Percentiles rank a stretch among this genome's conserved stretches.
Evolutionary conservation across 225 moss, liverwort and hornwort species (phyloP).

Genomic region (Straminergon stramineum): DNA sequence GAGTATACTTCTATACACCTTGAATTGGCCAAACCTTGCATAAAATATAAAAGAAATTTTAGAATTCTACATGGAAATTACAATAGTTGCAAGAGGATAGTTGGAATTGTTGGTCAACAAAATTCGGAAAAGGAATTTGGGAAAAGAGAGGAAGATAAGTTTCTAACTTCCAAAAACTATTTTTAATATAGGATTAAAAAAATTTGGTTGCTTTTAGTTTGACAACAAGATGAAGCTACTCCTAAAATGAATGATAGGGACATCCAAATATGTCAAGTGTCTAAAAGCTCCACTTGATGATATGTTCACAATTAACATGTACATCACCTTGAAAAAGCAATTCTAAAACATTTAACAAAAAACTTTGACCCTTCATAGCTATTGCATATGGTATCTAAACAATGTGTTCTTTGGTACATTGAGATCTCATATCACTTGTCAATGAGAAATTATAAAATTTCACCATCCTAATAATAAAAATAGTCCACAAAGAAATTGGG

Average conservation of each 20-base stretch:
- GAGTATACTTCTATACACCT: background rate
- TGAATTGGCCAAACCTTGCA: background rate
- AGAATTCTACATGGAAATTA: background rate
- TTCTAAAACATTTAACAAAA: background rate
- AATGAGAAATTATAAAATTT: no score
- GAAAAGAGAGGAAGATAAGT: no score
- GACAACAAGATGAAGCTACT: no score
- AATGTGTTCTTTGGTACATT: background rate
- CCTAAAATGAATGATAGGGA: no score
- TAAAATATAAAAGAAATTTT: background rate
- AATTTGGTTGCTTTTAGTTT: no score
- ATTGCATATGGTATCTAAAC: background rate
- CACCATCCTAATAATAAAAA: background rate
- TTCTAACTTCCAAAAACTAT: no score
- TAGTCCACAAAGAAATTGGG: no score
- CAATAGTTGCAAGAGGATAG: background rate
- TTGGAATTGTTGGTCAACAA: background rate
- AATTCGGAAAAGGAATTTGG: fast-evolving
- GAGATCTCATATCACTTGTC: background rate
- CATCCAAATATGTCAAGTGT: no score
- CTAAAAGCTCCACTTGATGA: no score
- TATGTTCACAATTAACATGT: no score
- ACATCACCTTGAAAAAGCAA: background rate
- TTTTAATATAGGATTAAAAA: no score
- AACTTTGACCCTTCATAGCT: background rate